These are phyloP conservation scores for Penicillium thymicola DNA, from an alignment of 2,329 filamentous ascomycete species.

Conservation along the genomic window DNA sequence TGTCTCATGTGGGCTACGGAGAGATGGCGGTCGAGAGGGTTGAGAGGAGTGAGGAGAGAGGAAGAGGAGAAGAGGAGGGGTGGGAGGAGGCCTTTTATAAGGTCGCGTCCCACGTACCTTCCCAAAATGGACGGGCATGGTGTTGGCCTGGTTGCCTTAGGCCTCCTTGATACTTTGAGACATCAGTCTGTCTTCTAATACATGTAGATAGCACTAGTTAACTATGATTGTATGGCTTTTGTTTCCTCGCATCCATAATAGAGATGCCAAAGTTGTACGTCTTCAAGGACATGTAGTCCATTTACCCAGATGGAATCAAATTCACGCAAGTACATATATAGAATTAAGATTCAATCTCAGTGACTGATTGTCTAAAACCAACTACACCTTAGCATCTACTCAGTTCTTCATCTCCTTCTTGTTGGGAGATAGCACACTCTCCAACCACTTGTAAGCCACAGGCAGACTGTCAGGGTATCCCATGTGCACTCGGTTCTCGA, in stretches of 20 bases:
- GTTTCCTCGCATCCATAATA: neutral
- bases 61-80: neutral
- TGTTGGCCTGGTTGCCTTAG: neutral
- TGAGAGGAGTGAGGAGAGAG: neutral
- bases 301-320: neutral
- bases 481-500: slow-evolving; percentile 62
- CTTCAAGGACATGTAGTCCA: neutral
- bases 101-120: neutral
- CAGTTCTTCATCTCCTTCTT: slow-evolving; percentile 24
- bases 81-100: neutral
- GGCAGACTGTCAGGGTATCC: slow-evolving; percentile 56
- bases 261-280: neutral
- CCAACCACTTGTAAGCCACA: slow-evolving; percentile 40
- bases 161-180: neutral
- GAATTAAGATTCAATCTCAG: neutral
- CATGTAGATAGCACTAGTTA: neutral
- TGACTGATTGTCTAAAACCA: neutral
- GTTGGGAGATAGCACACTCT: slow-evolving; percentile 26
- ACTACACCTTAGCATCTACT: neutral
- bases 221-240: neutral
- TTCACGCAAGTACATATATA: neutral
- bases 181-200: neutral
- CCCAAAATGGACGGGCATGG: neutral
- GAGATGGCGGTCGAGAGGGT: neutral
- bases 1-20: neutral